Conservation (phyloP, 129 eudicot genomes). For the Arctium minus region DNA sequence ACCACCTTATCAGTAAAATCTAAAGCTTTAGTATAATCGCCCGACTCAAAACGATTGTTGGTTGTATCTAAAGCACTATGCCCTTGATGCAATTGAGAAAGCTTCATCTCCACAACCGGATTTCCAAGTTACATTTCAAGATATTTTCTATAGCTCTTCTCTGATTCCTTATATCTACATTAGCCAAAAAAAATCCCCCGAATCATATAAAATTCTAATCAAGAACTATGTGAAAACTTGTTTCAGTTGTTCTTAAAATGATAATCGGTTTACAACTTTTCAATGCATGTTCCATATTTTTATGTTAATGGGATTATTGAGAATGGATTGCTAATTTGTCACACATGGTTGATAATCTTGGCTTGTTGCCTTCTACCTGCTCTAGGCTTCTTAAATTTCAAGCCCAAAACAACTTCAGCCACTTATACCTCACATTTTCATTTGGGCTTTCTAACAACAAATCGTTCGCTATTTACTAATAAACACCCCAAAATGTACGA, state of each 20-base stretch:
- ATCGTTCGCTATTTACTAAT: neutral
- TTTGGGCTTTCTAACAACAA: neutral
- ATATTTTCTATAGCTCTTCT: no score
- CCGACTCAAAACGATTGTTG: slow-evolving; percentile 44
- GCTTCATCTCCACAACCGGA: slow-evolving; percentile 82
- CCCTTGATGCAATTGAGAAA: slow-evolving; percentile 88
- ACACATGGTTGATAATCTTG: neutral
- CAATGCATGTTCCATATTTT: neutral
- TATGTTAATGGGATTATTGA: no score
- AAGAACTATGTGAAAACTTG: slow-evolving; percentile 27
- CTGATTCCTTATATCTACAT: slow-evolving; percentile 58
- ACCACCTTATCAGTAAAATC: slow-evolving; percentile 82
- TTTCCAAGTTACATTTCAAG: slow-evolving; percentile 68
- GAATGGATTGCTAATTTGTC: no score
- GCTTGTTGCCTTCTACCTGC: neutral
- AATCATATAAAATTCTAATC: slow-evolving; percentile 51
- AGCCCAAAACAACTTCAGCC: neutral
- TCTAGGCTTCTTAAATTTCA: neutral
- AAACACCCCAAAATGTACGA: neutral
- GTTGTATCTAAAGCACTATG: slow-evolving; percentile 74
- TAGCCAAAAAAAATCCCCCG: slow-evolving; percentile 56
- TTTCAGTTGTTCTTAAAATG: slow-evolving; percentile 5
- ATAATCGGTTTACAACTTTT: neutral
- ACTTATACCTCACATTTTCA: neutral
- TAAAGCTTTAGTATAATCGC: slow-evolving; percentile 65